Evolutionary conservation across 441 rosid genomes (phyloP), one percentile per base, ranked within the genome.

Genomic region (Erodium texanum): DNA sequence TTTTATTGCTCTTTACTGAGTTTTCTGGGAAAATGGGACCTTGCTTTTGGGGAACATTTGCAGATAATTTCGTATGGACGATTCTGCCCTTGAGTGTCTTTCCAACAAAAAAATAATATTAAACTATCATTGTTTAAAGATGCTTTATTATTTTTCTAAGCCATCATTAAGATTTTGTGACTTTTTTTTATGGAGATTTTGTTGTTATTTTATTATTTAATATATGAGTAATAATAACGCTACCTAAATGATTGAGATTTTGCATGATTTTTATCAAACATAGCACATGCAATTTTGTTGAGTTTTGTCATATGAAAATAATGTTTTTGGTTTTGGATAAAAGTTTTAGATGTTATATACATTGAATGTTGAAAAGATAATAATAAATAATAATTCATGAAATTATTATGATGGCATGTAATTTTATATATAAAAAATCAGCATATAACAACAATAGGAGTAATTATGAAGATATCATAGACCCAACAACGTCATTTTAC

Each of bases 11-110:
- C 62, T 36, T 5, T 36, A 36, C 41, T 36, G 10, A 36, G n/a
- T 45, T 45, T 45, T 45, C 52, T 45, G 52, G 52, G 52, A 14
- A 45, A 45, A 45, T 45, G 52, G 52, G 52, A 45, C 52, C 52
- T 45, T 45, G n/a, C 16, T 15, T 45, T 45, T 45, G n/a, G 52
- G 52, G 52, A 12, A 45, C 52, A 45, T 15, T 45, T 45, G 52
- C 52, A 45, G 52, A 15, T 45, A 3, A 45, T 45, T 45, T 45
- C 2, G 15, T 45, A 12, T 45, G 0, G 52, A 45, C 52, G 52
- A 45, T 45, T 45, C 14, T 45, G 5, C n/a, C 52, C 52, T 45
- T 43, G 50, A 43, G 50, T 43, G 52, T 45, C 16, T 45, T 45
- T 45, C n/a, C 52, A 45, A 15, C 16, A 14, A 45, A 14, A 45